Evolutionary conservation across 768 basidiomycete species (phyloP), one percentile per base, ranked within the genome.

Genomic region (Polyporus arcularius): DNA sequence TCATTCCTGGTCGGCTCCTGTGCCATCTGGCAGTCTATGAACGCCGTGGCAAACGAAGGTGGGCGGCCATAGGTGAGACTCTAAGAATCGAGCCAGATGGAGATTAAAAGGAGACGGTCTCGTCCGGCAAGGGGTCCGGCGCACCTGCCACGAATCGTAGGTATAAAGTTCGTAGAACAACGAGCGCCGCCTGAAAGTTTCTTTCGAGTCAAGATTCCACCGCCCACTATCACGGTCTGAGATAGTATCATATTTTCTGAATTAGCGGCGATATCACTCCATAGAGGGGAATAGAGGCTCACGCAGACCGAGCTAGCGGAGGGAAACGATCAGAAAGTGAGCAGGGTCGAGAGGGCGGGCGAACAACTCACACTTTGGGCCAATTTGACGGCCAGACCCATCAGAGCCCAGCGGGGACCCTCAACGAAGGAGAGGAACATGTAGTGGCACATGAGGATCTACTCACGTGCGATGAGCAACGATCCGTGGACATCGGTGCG

Each of bases 1-100:
- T 74, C 75, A 61, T 78, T 81, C 53, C 73, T 78, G n/a, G 73
- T 71, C 1, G 28, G 79, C 74, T 67, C 80, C 80, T 70, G 61
- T 5, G 70, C 60, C 61, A 83, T 73, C 64, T 82, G 80, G 63
- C 79, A 78, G 67, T 86, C 83, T 62, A 86, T 75, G 68, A 87
- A 85, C 9, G 80, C 70, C 28, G 79, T 74, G 2, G 84, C 79
- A 56, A 89, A 80, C 6, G 87, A 88, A 3, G 87, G 87, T 3
- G 88, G 88, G 7, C 88, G 80, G 56, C 87, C 87, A 72, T 85
- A 89, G 10, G 87, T 89, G 60, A 90, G 72, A 67, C 86, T 87
- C 88, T 90, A 65, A 47, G 35, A 35, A 6, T 7, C 46, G 31
- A 61, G 7, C 56, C 55, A 43, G 55, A 61, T n/a, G 40, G 54